Percentiles rank a stretch among this genome's conserved stretches.
These are phyloP conservation scores for Penicillium sp. DNA, from an alignment of 2,329 filamentous ascomycete genomes.

Conservation along the genomic window DNA sequence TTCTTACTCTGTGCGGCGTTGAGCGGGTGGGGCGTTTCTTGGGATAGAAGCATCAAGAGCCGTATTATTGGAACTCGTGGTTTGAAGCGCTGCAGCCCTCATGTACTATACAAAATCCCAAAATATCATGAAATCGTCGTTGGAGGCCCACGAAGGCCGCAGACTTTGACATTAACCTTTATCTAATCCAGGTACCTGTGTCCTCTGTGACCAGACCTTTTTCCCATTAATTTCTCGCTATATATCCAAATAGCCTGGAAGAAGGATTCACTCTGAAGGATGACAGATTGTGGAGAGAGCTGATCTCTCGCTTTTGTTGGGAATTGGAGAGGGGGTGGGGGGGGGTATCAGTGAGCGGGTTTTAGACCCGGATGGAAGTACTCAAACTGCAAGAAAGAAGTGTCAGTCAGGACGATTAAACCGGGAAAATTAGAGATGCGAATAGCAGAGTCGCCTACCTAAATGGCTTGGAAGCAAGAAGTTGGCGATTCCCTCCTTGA, in stretches of 20 bases:
- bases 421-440: background rate
- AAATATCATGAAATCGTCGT: slow-evolving; percentile 8
- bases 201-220: background rate
- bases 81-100: slow-evolving; percentile 21
- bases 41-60: slow-evolving; percentile 13
- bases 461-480: slow-evolving; percentile 92
- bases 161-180: background rate
- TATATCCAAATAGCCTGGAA: background rate
- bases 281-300: background rate
- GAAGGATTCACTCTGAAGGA: background rate
- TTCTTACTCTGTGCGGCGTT: slow-evolving; percentile 13
- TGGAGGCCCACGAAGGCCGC: background rate
- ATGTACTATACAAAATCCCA: slow-evolving; percentile 28
- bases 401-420: background rate
- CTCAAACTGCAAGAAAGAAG: slow-evolving; percentile 4
- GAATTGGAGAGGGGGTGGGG: no score
- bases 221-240: background rate
- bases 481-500: slow-evolving; percentile 95
- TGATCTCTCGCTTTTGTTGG: background rate
- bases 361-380: background rate
- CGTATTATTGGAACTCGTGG: slow-evolving; percentile 18
- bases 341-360: background rate
- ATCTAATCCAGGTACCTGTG: background rate
- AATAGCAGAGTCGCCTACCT: slow-evolving; percentile 41
- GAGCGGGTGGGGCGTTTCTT: slow-evolving; percentile 12